Conservation (phyloP, 352 stramenopile genomes). For the Phytophthora litchii region DNA sequence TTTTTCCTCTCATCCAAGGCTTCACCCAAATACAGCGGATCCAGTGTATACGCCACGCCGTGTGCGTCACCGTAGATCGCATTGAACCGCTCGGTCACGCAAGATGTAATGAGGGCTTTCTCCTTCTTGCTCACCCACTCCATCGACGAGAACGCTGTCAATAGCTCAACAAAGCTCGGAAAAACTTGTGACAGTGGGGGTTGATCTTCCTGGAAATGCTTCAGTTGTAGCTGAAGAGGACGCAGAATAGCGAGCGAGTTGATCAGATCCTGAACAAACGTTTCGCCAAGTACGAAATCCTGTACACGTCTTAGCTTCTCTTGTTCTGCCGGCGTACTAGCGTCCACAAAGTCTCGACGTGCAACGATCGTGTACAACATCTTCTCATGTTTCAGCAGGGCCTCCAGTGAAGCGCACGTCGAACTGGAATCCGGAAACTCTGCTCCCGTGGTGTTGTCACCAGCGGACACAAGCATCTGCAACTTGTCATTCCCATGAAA, state of each 20-base stretch:
- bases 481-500: conserved; percentile 56
- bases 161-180: conserved; percentile 51
- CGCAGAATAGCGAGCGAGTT: conserved; percentile 63
- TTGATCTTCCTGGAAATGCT: conserved; percentile 47
- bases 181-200: conserved; percentile 62
- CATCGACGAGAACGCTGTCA: conserved; percentile 56
- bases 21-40: conserved; percentile 57
- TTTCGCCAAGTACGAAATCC: conserved; percentile 71
- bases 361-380: conserved; percentile 60
- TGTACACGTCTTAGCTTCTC: conserved; percentile 57
- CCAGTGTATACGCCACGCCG: conserved; percentile 64
- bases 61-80: conserved; percentile 68
- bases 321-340: conserved; percentile 44
- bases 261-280: conserved; percentile 58
- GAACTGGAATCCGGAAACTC: conserved; percentile 36
- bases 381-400: conserved; percentile 55
- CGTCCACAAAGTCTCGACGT: conserved; percentile 63
- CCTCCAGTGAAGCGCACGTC: conserved; percentile 50
- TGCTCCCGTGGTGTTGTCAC: conserved; percentile 18
- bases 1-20: conserved; percentile 55
- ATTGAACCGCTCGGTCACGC: conserved; percentile 65
- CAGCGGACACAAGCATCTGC: conserved; percentile 27
- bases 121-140: conserved; percentile 77
- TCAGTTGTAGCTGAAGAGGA: conserved; percentile 62
- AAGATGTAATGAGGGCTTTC: conserved; percentile 71